A percentile compares a stretch with the other conserved stretches of the same genome.
Conservation (phyloP, 2,329 filamentous ascomycete species). For the Cercospora sp. region DNA sequence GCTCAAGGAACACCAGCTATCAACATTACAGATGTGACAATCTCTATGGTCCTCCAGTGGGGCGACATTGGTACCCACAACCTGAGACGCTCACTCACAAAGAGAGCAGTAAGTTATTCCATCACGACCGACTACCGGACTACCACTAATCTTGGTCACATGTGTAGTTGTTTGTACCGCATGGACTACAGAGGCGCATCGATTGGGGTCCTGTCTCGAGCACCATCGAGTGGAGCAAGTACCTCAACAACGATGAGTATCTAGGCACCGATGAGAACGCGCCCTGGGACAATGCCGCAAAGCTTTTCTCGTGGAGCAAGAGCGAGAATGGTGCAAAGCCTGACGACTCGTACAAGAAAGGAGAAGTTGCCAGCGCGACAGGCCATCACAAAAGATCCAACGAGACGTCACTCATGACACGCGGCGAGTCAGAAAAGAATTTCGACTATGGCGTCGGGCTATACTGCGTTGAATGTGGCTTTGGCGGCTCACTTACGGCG, state of each 20-base stretch:
- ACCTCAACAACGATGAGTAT: background rate
- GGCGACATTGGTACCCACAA: no score
- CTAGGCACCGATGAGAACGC: constrained; percentile 10
- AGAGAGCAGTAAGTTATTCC: no score
- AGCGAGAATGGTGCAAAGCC: constrained; percentile 5
- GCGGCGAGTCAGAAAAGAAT: background rate
- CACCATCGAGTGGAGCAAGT: constrained; percentile 1
- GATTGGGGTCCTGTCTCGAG: no score
- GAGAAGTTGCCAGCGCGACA: background rate
- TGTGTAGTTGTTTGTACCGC: no score
- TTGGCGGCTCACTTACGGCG: no score
- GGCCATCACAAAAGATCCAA: constrained; percentile 8
- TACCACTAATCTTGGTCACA: no score
- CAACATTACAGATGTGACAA: no score
- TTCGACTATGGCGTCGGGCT: background rate
- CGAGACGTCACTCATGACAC: background rate
- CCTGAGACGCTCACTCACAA: no score
- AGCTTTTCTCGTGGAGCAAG: constrained; percentile 3
- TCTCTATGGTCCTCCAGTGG: no score
- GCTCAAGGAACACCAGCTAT: no score
- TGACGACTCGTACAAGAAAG: constrained; percentile 12
- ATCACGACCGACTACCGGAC: no score
- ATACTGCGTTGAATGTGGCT: background rate
- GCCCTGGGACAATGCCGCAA: constrained; percentile 10
- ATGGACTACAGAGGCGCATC: no score